Conservation (phyloP, 179 eudicot species). For the Spinacia oleracea region DNA sequence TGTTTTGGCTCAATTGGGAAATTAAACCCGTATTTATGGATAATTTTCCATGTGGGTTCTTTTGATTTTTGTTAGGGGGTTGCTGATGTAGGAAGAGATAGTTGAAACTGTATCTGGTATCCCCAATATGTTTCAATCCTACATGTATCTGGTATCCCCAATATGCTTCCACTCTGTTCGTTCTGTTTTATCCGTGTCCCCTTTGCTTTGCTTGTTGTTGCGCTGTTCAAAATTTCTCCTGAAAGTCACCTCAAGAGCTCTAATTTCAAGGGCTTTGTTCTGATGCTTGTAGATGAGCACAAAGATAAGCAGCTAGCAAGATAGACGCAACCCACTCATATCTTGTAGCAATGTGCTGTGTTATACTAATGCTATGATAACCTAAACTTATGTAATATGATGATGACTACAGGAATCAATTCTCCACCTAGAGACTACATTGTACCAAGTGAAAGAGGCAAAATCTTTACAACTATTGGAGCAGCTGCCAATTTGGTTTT, state of each 20-base stretch:
- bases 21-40: too few relatives aligned
- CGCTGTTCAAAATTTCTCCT: neutral
- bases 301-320: too few relatives aligned
- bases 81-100: too few relatives aligned
- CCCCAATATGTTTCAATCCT: too few relatives aligned
- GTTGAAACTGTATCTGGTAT: too few relatives aligned
- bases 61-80: too few relatives aligned
- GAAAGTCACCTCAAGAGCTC: neutral
- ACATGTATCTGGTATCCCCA: neutral
- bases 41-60: too few relatives aligned
- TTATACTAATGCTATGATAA: neutral
- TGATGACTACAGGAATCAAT: constrained; percentile 42
- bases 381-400: constrained; percentile 6
- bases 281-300: neutral
- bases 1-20: too few relatives aligned
- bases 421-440: too few relatives aligned
- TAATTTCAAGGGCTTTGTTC: neutral
- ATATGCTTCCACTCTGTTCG: neutral
- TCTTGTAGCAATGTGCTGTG: neutral
- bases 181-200: neutral
- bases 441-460: too few relatives aligned
- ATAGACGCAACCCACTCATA: neutral
- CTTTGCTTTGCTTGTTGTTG: neutral
- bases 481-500: constrained; percentile 69
- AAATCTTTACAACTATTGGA: constrained; percentile 59